Evolutionary conservation across 164 flowering plant species (phyloP).

Genomic region (Umbellularia californica): DNA sequence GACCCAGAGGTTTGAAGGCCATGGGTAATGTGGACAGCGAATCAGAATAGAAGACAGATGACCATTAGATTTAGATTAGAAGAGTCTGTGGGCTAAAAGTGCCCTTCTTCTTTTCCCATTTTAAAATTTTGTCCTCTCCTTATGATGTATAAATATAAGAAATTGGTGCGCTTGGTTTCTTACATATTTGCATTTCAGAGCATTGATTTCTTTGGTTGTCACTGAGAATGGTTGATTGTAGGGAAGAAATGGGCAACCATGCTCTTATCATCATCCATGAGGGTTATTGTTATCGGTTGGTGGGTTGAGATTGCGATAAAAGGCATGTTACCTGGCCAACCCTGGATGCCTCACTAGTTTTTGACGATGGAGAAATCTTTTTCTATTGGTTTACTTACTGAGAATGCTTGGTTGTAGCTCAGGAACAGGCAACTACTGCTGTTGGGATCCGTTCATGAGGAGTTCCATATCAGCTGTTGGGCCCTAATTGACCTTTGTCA

Average conservation of each 20-base stretch:
- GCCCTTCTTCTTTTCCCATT: background rate
- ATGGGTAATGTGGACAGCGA: constrained; percentile 87
- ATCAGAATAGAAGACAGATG: constrained; percentile 45
- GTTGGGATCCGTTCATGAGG: too few relatives aligned
- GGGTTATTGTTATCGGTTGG: too few relatives aligned
- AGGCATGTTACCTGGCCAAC: too few relatives aligned
- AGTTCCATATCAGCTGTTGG: too few relatives aligned
- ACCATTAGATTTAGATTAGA: background rate
- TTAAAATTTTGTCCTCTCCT: background rate
- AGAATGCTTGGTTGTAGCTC: too few relatives aligned
- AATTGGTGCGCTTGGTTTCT: background rate
- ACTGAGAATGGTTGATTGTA: background rate
- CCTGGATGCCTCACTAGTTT: too few relatives aligned
- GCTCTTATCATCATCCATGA: too few relatives aligned
- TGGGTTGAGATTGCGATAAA: too few relatives aligned
- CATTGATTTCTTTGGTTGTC: background rate
- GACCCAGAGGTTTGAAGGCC: constrained; percentile 87
- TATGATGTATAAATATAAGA: background rate
- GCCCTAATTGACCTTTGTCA: too few relatives aligned
- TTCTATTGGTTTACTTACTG: too few relatives aligned
- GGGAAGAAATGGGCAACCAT: background rate
- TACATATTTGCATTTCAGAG: background rate
- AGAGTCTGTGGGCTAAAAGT: background rate
- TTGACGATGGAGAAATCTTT: too few relatives aligned
- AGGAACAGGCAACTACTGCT: too few relatives aligned